Evolutionary conservation across 495 filamentous ascomycete genomes (phyloP), one percentile per base, ranked within the genome.

Genomic region (Collariella sp.): DNA sequence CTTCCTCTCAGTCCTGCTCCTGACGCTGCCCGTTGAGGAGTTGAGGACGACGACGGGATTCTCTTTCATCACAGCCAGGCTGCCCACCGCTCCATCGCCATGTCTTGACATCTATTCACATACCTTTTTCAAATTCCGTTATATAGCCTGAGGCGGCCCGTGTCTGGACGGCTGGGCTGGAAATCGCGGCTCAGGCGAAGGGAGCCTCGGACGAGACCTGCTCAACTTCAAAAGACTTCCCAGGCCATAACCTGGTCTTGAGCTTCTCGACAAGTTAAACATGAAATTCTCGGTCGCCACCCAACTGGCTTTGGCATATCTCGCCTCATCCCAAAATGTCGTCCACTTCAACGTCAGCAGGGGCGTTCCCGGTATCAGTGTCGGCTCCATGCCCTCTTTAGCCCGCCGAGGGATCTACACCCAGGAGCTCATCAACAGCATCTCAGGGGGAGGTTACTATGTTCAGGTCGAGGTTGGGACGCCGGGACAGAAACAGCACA

Each of bases 401-500:
- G 46, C 43, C 13, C 55, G 54, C 24, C 58, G 64, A 12, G 59
- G 33, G 15, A 70, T 68, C 15, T 71, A 68, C 48, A 59, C 63
- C 5, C 62, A 75, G 57, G 50, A 62, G 42, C 45, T 76, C 19
- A 66, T 67, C 61, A 77, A 77, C 59, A 76, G 76, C 56, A 56
- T 76, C 47, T 73, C 73, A 0, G 71, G 70, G 15, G 75, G 72
- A 19, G 71, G 68, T 7, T 93, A 93, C 64, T 84, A 79, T 63
- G 78, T 79, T 46, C 79, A 87, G 46, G 72, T 91, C 46, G 76
- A 70, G 7, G 65, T 93, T 45, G 88, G 88, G 29, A 88, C 85
- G 5, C 87, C 86, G 10, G 68, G 74, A 2, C 88, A 93, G 62
- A 69, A 62, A 7, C 60, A 76, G 16, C 68, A 65, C 16, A 60